Evolutionary conservation across 179 eudicot species (phyloP), one percentile per base, ranked within the genome.

Genomic region (Corrigiola litoralis): DNA sequence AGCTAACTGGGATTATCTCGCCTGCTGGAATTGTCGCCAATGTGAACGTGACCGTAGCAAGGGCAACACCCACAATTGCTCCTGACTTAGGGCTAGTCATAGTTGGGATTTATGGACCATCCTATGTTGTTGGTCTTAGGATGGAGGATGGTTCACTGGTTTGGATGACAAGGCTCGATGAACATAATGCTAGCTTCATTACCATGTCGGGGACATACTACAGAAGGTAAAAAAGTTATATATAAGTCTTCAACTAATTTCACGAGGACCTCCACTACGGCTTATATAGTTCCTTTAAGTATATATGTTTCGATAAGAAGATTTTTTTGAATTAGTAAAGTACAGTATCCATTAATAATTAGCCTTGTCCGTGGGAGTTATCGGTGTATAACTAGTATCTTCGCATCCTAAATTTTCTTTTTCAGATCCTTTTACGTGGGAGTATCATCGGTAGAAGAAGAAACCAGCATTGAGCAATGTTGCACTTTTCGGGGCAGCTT

Each of bases 401-500:
- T 2, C 20, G 12, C 32, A 31, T 45, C 11, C 8, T 4, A 5
- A 6, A 6, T 12, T 16, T 50, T 7, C 3, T 12, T 16, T 38
- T 58, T 5, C 16, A 90, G 95, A 44, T 77, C 58, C 2, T 72
- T 58, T 29, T 85, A 81, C 41, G 83, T 87, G 40, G 95, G 97
- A 9, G 83, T 79, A 25, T 85, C 97, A 8, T 90, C 97, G 28
- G 62, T 71, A 29, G 95, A 90, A 67, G 86, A 71, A 64, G 61
- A 21, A 29, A 51, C 58, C 28, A 61, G 70, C 79, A 52, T 81
- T 0, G 76, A 61, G 7, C 63, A 80, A 40, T 90, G 95, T 24
- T 90, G 95, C 73, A 73, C 81, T 11, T 87, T 90, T 60, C 79
- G 88, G 0, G 97, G 97, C 11, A 87, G 91, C 75, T 61, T 87